phyloP scores from a whole-genome alignment of 306 rosid genomes.

The Acacia crassicarpa region DNA sequence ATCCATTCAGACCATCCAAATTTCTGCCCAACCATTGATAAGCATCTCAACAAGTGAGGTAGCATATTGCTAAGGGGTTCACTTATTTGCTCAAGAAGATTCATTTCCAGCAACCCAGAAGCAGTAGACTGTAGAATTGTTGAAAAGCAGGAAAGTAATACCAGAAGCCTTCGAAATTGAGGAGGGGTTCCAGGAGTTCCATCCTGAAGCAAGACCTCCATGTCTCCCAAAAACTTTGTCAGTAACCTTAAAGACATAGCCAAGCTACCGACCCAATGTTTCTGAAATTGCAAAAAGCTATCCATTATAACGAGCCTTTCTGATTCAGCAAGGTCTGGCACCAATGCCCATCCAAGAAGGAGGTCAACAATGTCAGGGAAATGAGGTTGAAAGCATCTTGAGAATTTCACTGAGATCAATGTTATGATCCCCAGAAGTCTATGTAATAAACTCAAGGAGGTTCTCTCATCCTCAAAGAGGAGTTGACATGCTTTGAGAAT shows the following conservation, averaged over 20 bases:
- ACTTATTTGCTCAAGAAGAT: slow-evolving; percentile 73
- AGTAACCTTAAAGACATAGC: slow-evolving; percentile 74
- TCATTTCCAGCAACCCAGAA: slow-evolving; percentile 88
- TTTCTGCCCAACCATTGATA: slow-evolving; percentile 79
- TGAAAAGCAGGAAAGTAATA: slow-evolving; percentile 77
- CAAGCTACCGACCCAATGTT: slow-evolving; percentile 89
- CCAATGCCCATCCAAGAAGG: slow-evolving; percentile 84
- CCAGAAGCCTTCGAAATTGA: slow-evolving; percentile 78
- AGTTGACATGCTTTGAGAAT: slow-evolving; percentile 90
- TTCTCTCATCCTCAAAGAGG: slow-evolving; percentile 91
- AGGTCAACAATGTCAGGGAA: slow-evolving; percentile 83
- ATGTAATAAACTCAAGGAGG: slow-evolving; percentile 71
- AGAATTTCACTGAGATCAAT: slow-evolving; percentile 71
- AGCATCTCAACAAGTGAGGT: slow-evolving; percentile 75
- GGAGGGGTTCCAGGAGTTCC: slow-evolving; percentile 76
- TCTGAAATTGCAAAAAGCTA: slow-evolving; percentile 90
- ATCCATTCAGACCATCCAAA: slow-evolving; percentile 96
- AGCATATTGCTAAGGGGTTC: slow-evolving; percentile 72
- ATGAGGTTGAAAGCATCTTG: slow-evolving; percentile 82
- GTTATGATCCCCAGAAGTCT: slow-evolving; percentile 70
- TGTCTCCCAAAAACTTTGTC: slow-evolving; percentile 88
- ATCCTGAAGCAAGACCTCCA: slow-evolving; percentile 93
- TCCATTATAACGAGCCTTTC: slow-evolving; percentile 78
- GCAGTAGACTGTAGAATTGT: slow-evolving; percentile 86
- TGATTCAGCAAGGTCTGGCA: slow-evolving; percentile 69